These are phyloP conservation scores for Pyrus pyrifolia DNA, from an alignment of 306 rosid species.

Conservation along the genomic window DNA sequence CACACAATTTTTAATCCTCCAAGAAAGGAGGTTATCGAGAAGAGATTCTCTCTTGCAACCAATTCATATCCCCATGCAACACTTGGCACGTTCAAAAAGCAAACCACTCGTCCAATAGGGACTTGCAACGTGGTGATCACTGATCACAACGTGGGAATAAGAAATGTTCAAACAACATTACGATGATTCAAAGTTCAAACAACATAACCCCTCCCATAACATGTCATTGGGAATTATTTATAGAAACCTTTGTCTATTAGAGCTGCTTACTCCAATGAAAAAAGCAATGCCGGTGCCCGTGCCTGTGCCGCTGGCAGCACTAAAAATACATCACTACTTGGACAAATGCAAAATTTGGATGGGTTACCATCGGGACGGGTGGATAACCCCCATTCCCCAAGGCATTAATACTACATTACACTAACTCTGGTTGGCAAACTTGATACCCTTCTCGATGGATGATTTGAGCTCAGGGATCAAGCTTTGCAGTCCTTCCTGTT, in stretches of 20 bases:
- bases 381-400: slow-evolving; percentile 15
- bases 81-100: no score
- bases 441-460: slow-evolving; percentile 91
- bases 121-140: neutral
- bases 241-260: slow-evolving; percentile 10
- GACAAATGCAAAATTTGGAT: slow-evolving; percentile 43
- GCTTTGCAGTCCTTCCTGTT: slow-evolving; percentile 63
- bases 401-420: slow-evolving; percentile 1
- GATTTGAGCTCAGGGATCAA: slow-evolving; percentile 69
- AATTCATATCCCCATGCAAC: no score
- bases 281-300: slow-evolving; percentile 18
- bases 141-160: no score
- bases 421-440: slow-evolving; percentile 61
- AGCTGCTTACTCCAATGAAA: slow-evolving; percentile 18
- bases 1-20: no score
- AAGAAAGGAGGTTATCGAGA: no score
- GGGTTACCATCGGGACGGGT: slow-evolving; percentile 15
- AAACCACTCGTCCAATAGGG: neutral
- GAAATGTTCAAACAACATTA: neutral
- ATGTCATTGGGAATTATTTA: slow-evolving; percentile 29
- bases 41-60: no score
- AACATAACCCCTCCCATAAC: slow-evolving; percentile 13
- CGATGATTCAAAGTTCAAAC: neutral
- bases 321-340: slow-evolving; percentile 19
- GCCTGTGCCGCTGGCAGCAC: slow-evolving; percentile 28